Conservation (phyloP, 192 early-diverging fungal species). For the Linnemannia exigua region DNA sequence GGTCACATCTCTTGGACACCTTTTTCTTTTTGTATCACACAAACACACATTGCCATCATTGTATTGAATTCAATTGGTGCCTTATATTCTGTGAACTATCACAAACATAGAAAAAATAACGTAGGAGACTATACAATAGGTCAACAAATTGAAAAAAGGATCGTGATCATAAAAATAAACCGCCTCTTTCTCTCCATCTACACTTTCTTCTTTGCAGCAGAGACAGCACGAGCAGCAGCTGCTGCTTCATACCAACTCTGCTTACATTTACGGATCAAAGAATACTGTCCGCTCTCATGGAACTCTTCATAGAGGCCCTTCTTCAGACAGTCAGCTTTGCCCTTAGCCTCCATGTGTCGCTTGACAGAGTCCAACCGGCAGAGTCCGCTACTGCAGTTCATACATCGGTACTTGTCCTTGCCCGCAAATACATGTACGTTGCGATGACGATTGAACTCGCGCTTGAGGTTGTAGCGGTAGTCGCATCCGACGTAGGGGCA, state of each 20-base stretch:
- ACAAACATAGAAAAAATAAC: no score
- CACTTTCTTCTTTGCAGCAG: background rate
- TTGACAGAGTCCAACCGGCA: slow-evolving; percentile 52
- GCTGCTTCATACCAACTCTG: slow-evolving; percentile 41
- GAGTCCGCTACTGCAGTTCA: slow-evolving; percentile 44
- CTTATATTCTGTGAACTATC: no score
- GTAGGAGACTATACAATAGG: no score
- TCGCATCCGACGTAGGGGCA: slow-evolving; percentile 32
- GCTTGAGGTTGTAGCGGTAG: slow-evolving; percentile 45
- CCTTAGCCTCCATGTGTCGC: slow-evolving; percentile 56
- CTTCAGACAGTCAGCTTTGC: slow-evolving; percentile 40
- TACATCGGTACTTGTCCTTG: slow-evolving; percentile 42
- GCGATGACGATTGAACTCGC: slow-evolving; percentile 44
- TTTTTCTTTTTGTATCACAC: no score
- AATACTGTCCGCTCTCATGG: slow-evolving; percentile 23
- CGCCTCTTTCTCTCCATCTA: no score
- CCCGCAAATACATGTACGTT: slow-evolving; percentile 49
- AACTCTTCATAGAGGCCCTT: slow-evolving; percentile 46
- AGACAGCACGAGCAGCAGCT: slow-evolving; percentile 18
- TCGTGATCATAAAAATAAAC: no score
- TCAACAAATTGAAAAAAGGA: no score
- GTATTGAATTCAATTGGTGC: no score
- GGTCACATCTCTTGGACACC: no score
- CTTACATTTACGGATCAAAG: slow-evolving; percentile 28
- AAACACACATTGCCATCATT: no score